These are phyloP conservation scores for Juncus inflexus DNA, from an alignment of 176 grass and related monocot genomes.

Conservation along the genomic window DNA sequence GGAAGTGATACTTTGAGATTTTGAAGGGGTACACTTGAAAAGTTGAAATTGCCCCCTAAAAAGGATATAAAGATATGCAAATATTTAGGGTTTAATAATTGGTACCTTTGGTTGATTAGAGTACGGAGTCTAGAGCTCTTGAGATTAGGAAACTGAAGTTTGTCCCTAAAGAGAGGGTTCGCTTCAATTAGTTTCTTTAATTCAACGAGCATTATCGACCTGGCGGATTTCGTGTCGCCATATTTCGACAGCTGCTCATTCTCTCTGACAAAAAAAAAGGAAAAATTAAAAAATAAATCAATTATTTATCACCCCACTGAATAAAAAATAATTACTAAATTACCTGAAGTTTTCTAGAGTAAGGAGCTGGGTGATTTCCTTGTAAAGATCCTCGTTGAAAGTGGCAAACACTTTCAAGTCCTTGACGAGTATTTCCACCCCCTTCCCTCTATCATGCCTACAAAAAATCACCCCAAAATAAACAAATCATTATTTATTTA, in stretches of 20 bases:
- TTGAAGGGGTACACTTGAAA: not conserved
- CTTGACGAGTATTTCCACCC: slow-evolving; percentile 97
- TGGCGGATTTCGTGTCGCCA: slow-evolving; percentile 98
- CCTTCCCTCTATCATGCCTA: slow-evolving; percentile 95
- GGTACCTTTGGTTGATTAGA: slow-evolving; percentile 93
- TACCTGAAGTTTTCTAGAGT: slow-evolving; percentile 98
- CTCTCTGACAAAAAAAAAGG: slow-evolving; percentile 52
- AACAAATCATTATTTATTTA: not conserved
- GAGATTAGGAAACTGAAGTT: slow-evolving; percentile 91
- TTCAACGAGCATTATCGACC: slow-evolving; percentile 94
- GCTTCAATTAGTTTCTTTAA: slow-evolving; percentile 97
- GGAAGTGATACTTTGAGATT: no score
- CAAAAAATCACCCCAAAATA: slow-evolving; percentile 22
- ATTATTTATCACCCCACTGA: slow-evolving; percentile 8
- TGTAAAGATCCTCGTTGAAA: slow-evolving; percentile 92
- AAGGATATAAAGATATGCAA: slow-evolving; percentile 4
- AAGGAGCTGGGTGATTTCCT: slow-evolving; percentile 96
- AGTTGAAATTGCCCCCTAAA: not conserved
- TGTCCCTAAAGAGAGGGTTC: slow-evolving; percentile 93
- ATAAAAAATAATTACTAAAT: not conserved
- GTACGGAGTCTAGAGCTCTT: slow-evolving; percentile 95
- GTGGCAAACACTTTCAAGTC: slow-evolving; percentile 97
- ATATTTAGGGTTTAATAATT: not conserved
- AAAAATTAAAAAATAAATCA: slow-evolving; percentile 4
- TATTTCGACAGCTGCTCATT: slow-evolving; percentile 99